Evolutionary conservation across 805 yeast genomes (phyloP).

Genomic region (Candida taoyuanica): DNA sequence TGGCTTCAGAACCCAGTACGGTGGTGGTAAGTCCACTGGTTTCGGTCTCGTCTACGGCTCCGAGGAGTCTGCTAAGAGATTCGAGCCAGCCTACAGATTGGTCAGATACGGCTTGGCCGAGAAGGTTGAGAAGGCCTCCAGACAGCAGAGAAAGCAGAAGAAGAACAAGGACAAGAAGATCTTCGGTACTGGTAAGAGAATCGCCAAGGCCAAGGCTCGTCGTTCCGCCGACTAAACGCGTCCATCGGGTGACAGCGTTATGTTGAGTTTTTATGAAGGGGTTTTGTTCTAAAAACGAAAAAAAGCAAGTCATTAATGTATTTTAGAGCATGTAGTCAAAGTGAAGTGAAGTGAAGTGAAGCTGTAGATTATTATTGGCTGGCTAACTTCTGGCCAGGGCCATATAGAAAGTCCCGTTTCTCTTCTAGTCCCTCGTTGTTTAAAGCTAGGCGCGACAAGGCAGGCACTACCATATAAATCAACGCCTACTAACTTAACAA

Average conservation of each 20-base stretch:
- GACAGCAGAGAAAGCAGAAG: conserved; percentile 99
- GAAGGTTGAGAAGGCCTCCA: conserved; percentile 94
- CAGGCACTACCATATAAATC: no score
- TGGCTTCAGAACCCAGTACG: conserved; percentile 99
- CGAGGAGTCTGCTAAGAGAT: conserved; percentile 94
- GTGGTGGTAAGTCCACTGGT: conserved; percentile 99
- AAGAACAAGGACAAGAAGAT: conserved; percentile 99
- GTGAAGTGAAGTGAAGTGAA: no score
- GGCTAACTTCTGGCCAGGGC: no score
- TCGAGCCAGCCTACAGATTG: conserved; percentile 99
- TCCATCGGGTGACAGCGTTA: no score
- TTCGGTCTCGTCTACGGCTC: conserved; percentile 99
- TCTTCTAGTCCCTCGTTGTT: no score
- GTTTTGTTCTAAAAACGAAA: conserved; percentile 3
- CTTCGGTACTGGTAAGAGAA: conserved; percentile 96
- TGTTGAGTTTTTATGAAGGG: conserved; percentile 4
- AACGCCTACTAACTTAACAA: no score
- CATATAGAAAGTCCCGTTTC: no score
- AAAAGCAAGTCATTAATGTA: conserved; percentile 4
- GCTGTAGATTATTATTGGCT: no score
- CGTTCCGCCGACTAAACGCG: conserved; percentile 73
- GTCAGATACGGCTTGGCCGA: conserved; percentile 97
- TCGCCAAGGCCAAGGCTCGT: conserved; percentile 88
- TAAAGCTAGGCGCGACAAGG: no score
- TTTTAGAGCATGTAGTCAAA: no score